These are phyloP conservation scores for Yamadazyma insecticola DNA, from an alignment of 805 yeast genomes.

Conservation along the genomic window DNA sequence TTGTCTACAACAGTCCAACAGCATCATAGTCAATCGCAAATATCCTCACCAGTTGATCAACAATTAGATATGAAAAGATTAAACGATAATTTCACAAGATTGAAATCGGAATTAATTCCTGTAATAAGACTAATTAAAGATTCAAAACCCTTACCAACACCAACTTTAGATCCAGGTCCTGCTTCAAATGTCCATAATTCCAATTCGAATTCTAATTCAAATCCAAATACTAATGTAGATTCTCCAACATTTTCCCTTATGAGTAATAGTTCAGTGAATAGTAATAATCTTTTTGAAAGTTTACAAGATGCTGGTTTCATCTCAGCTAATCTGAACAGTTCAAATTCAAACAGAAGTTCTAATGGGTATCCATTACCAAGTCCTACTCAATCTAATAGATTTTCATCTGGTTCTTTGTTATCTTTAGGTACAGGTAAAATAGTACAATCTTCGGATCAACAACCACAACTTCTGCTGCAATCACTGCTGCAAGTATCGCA, in stretches of 20 bases:
- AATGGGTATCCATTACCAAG: constrained; percentile 15
- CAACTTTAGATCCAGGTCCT: constrained; percentile 43
- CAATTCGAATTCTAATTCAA: no score
- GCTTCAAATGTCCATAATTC: constrained; percentile 9
- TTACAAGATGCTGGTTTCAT: constrained; percentile 8
- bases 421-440: constrained; percentile 42
- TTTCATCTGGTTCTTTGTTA: constrained; percentile 32
- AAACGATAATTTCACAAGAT: constrained; percentile 49
- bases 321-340: no score
- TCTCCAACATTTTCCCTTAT: constrained; percentile 28
- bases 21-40: constrained; percentile 5
- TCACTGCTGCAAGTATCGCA: no score
- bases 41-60: constrained; percentile 10
- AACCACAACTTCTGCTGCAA: no score
- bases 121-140: constrained; percentile 60
- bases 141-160: constrained; percentile 64
- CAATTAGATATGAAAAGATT: constrained; percentile 34
- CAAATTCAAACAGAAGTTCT: constrained; percentile 7
- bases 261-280: constrained; percentile 11
- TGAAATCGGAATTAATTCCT: constrained; percentile 64
- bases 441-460: no score
- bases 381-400: constrained; percentile 30
- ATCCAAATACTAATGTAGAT: constrained; percentile 11
- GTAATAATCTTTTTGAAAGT: constrained; percentile 8
- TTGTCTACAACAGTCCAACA: constrained; percentile 16